phyloP scores from a whole-genome alignment of 768 basidiomycete species.

The Lactifluus volemus region DNA sequence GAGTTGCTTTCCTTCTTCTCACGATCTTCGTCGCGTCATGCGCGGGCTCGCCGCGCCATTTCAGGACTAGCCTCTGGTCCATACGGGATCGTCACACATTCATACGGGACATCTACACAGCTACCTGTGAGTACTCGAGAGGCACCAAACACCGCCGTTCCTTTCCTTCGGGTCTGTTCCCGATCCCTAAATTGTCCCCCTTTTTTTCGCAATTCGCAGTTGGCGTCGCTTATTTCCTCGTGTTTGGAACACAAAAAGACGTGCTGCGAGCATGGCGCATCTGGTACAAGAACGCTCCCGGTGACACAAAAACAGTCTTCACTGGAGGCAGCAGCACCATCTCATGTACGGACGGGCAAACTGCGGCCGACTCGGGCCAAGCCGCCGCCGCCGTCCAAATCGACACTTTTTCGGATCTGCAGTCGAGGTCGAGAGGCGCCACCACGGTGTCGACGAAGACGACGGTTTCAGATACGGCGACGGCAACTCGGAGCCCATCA shows the following conservation, averaged over 20 bases:
- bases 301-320: not conserved
- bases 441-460: too few relatives aligned
- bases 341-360: not conserved
- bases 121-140: conserved; percentile 7
- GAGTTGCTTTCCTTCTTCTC: not conserved
- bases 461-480: too few relatives aligned
- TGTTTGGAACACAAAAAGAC: conserved; percentile 10
- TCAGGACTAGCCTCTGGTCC: conserved; percentile 6
- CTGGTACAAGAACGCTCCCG: not conserved
- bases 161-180: too few relatives aligned
- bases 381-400: not conserved
- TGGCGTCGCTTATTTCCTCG: conserved; percentile 5
- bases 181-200: not conserved
- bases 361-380: not conserved
- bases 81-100: not conserved
- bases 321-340: not conserved
- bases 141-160: not conserved
- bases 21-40: not conserved
- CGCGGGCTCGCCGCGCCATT: too few relatives aligned
- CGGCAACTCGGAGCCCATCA: too few relatives aligned
- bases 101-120: conserved; percentile 10
- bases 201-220: not conserved
- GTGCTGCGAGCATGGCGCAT: conserved; percentile 6
- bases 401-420: not conserved
- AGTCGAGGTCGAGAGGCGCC: too few relatives aligned